These are phyloP conservation scores for Poa pratensis DNA, from an alignment of 176 grass and related monocot species.

Conservation along the genomic window DNA sequence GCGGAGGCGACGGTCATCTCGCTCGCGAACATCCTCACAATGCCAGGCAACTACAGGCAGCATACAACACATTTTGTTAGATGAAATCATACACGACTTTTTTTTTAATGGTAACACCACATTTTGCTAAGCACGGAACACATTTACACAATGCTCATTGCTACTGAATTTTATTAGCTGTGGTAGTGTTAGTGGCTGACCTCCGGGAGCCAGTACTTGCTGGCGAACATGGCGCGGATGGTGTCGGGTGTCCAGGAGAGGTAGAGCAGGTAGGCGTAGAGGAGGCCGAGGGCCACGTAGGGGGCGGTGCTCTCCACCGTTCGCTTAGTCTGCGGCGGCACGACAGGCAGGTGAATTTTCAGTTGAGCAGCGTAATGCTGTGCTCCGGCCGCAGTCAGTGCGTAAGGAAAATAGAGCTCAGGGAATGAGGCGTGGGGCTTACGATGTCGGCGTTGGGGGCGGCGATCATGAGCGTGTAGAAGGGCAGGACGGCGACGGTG, in stretches of 20 bases:
- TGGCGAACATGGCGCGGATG: slow-evolving; percentile 79
- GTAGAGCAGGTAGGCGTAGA: slow-evolving; percentile 90
- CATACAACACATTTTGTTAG: no score
- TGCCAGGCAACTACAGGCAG: slow-evolving; percentile 60
- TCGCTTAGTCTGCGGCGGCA: slow-evolving; percentile 63
- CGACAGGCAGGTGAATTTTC: background rate
- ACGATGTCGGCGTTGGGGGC: slow-evolving; percentile 85
- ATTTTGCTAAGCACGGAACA: background rate
- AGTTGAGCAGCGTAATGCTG: no score
- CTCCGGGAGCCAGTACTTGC: slow-evolving; percentile 98
- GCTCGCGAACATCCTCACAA: slow-evolving; percentile 84
- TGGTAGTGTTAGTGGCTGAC: slow-evolving; percentile 10
- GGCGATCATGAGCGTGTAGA: slow-evolving; percentile 96
- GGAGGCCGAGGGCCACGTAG: slow-evolving; percentile 66
- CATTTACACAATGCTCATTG: background rate
- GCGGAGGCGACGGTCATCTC: slow-evolving; percentile 93
- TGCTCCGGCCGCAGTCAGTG: background rate
- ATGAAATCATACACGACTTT: no score
- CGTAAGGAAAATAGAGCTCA: background rate
- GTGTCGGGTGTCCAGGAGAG: slow-evolving; percentile 93
- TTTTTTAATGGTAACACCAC: no score
- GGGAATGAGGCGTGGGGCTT: slow-evolving; percentile 28
- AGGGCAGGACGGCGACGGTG: slow-evolving; percentile 90
- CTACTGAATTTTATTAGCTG: background rate
- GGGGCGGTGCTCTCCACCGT: slow-evolving; percentile 82